Evolutionary conservation across 2,329 filamentous ascomycete species (phyloP).

Genomic region (Colletotrichum cereale): DNA sequence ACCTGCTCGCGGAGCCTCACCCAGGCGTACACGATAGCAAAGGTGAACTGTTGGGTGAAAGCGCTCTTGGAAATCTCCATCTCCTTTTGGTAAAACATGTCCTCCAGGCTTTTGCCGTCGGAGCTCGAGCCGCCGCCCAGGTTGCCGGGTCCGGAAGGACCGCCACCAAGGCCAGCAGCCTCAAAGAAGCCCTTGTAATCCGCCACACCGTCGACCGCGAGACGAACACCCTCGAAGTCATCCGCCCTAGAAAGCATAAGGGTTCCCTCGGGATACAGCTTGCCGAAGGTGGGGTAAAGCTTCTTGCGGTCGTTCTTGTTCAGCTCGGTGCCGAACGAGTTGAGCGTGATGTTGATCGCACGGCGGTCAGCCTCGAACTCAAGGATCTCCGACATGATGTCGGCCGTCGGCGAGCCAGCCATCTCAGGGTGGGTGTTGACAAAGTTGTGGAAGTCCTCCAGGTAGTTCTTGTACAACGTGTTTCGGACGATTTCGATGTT

Average conservation of each 20-base stretch:
- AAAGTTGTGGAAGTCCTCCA: constrained; percentile 97
- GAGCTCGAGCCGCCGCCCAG: constrained; percentile 83
- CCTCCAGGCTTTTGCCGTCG: constrained; percentile 91
- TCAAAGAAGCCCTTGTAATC: constrained; percentile 99
- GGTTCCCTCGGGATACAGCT: constrained; percentile 92
- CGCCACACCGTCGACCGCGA: constrained; percentile 91
- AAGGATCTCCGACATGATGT: constrained; percentile 95
- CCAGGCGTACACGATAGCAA: constrained; percentile 96
- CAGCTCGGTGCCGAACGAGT: constrained; percentile 97
- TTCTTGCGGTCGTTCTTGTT: constrained; percentile 95
- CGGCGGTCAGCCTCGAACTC: constrained; percentile 97
- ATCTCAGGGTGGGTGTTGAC: constrained; percentile 92
- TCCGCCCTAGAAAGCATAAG: constrained; percentile 95
- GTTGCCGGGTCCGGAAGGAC: constrained; percentile 81
- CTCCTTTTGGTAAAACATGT: constrained; percentile 99
- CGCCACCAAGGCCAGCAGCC: constrained; percentile 82
- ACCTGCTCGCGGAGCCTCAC: constrained; percentile 98
- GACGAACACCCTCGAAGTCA: constrained; percentile 91
- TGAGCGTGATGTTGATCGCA: constrained; percentile 98
- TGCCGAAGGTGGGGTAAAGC: constrained; percentile 92
- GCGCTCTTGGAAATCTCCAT: constrained; percentile 98
- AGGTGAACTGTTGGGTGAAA: constrained; percentile 96
- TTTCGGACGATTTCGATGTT: constrained; percentile 99
- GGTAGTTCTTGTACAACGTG: constrained; percentile 99
- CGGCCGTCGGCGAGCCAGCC: constrained; percentile 86